Evolutionary conservation across 202 grass and related monocot species (phyloP), one percentile per base, ranked within the genome.

Genomic region (Zizania palustris): DNA sequence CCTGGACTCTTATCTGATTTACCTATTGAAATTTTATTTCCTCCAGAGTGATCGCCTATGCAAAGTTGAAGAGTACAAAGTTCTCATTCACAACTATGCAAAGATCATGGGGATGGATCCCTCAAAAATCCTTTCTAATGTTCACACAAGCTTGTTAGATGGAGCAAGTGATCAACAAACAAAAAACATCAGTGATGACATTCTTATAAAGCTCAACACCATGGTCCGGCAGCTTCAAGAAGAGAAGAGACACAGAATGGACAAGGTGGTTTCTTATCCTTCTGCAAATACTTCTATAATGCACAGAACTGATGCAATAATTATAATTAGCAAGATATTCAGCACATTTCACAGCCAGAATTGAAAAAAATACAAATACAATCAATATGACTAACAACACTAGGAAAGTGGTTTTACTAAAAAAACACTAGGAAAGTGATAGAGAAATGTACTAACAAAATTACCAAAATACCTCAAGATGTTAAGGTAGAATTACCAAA

Each of bases 21-120:
- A 68, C 44, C 39, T 39, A 65, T 66, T 40, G 11, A 10, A 49
- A 34, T 78, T 64, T 66, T 70, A 16, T 87, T 60, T 88, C 44
- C 84, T 73, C 35, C 65, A 98, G 95, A 93, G 62, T 72, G 89
- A 94, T 87, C 90, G 91, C 41, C 78, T 94, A n/a, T 75, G 89
- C 79, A 98, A 90, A 84, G 89, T 92, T 20, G 89, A 94, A 84
- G 89, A 98, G 72, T 89, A 90, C 63, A 88, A 92, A 82, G 75
- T 74, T 45, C 77, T 87, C 68, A 87, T 94, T 66, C 75, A 93
- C 60, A 85, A 94, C 66, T 85, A 90, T 8, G 51, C 85, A 36
- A 85, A 79, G 74, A 85, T 85, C 12, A 94, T 98, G 91, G 95
- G 89, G 46, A 94, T 92, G 91, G 95, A 98, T 86, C 80, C 80